A percentile compares a stretch with the other conserved stretches of the same genome.
phyloP scores from a whole-genome alignment of 2,329 filamentous ascomycete genomes.

The Corynespora cassiicola region DNA sequence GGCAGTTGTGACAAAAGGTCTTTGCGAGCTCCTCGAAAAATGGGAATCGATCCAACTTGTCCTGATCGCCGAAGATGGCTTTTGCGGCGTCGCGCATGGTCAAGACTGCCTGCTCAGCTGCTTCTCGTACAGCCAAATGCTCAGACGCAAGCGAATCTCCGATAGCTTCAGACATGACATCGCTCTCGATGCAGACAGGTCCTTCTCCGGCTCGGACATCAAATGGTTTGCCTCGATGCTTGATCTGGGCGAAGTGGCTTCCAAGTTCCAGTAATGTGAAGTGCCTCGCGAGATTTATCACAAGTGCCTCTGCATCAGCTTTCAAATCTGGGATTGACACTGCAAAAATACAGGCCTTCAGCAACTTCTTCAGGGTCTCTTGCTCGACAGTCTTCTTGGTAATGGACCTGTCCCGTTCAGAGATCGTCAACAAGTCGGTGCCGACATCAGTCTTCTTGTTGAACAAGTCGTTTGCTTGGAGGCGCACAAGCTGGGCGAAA shows the following conservation, averaged over 20 bases:
- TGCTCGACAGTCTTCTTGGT: constrained; percentile 88
- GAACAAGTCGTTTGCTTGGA: constrained; percentile 87
- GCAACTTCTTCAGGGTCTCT: constrained; percentile 77
- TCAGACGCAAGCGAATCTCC: constrained; percentile 91
- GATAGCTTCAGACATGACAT: constrained; percentile 85
- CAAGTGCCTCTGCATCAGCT: constrained; percentile 74
- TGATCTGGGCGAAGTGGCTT: constrained; percentile 78
- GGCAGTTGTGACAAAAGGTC: constrained; percentile 91
- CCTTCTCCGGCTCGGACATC: constrained; percentile 88
- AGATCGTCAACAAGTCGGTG: constrained; percentile 73
- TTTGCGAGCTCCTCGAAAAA: constrained; percentile 86
- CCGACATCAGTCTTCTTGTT: constrained; percentile 75
- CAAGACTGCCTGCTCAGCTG: constrained; percentile 78
- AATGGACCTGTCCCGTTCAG: constrained; percentile 82
- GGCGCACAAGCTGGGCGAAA: constrained; percentile 79
- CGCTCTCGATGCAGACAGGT: constrained; percentile 83
- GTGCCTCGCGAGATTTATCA: constrained; percentile 84
- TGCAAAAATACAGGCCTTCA: constrained; percentile 89
- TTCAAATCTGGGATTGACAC: constrained; percentile 82
- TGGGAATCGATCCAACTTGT: constrained; percentile 74
- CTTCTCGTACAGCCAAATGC: constrained; percentile 77
- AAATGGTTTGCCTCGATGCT: constrained; percentile 79
- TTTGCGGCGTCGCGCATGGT: constrained; percentile 78
- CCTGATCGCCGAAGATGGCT: constrained; percentile 78
- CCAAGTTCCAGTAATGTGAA: constrained; percentile 91